Evolutionary conservation across 768 basidiomycete species (phyloP), one percentile per base, ranked within the genome.

Genomic region (Auricularia heimuer): DNA sequence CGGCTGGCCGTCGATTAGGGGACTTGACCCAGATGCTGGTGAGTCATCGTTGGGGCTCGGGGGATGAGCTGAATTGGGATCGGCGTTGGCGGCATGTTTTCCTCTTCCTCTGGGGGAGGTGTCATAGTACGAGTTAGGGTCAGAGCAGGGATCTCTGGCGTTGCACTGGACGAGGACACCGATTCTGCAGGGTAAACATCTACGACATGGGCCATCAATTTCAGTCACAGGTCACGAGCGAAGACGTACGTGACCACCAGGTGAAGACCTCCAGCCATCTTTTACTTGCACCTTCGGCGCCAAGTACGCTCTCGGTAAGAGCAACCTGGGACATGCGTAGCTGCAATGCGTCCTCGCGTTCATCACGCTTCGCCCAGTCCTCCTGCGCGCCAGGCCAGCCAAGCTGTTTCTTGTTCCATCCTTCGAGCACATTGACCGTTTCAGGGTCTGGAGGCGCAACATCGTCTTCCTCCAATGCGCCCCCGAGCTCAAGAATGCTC

Each of bases 211-310:
- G 54, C 14, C 34, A 51, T 42, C 16, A 62, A 35, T 18, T 56
- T 35, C 14, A 21, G 14, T 45, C 56, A 60, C 11, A 51, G 12
- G 3, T 29, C 47, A 21, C 4, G 8, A 36, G 34, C 29, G 60
- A 62, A 34, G 47, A 70, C 70, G 39, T 69, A 76, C 71, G 69
- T 68, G 35, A 77, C 71, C 94, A 87, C 89, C 90, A 97, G 3
- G 83, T 77, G 73, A 95, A 96, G 7, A 93, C 81, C 34, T 93
- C 92, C 16, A 93, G 78, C 84, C 93, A 94, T 65, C 85, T 86
- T 18, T 78, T 76, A 67, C 89, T 87, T 0, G 94, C 94, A 47
- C 85, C 84, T 69, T 95, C 92, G 0, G 93, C 82, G 0, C 97
- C 96, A 44, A 94, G 88, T 18, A 90, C 82, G 42, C 87, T 83